A percentile compares a stretch with the other conserved stretches of the same genome.
phyloP scores from a whole-genome alignment of 1,284 basidiomycete genomes.

The Tilletiopsis washingtonensis region DNA sequence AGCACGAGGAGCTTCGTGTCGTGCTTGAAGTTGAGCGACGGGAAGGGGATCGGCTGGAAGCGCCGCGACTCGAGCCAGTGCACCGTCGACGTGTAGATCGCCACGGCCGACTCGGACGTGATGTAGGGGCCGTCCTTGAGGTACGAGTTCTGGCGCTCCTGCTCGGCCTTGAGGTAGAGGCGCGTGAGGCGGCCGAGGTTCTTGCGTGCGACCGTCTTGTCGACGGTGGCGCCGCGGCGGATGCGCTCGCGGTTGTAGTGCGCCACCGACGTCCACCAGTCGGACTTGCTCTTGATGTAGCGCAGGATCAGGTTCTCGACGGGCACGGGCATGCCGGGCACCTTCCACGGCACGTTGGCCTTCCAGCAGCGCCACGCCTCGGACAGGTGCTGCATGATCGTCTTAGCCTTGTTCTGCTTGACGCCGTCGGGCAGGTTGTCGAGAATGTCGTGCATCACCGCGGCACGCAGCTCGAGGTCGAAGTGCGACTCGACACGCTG shows the following conservation, averaged over 20 bases:
- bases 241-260: constrained; percentile 93
- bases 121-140: constrained; percentile 47
- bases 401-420: constrained; percentile 98
- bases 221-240: constrained; percentile 91
- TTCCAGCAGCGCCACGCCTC: constrained; percentile 98
- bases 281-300: constrained; percentile 98
- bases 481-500: constrained; percentile 98
- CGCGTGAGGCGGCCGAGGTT: constrained; percentile 83
- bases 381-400: constrained; percentile 91
- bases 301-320: constrained; percentile 98
- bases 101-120: constrained; percentile 44
- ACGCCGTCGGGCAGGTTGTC: constrained; percentile 93
- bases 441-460: constrained; percentile 96
- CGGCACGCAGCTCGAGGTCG: constrained; percentile 91
- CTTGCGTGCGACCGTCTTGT: constrained; percentile 98
- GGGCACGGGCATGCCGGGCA: constrained; percentile 92
- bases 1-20: constrained; percentile 45
- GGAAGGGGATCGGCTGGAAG: constrained; percentile 47
- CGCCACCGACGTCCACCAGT: constrained; percentile 93
- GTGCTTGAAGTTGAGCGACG: constrained; percentile 46
- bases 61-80: constrained; percentile 47
- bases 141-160: constrained; percentile 46
- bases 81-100: constrained; percentile 45
- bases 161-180: constrained; percentile 49
- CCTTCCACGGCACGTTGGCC: constrained; percentile 97